These are phyloP conservation scores for Aspergillus tubingensis DNA, from an alignment of 2,329 filamentous ascomycete species.

Conservation along the genomic window DNA sequence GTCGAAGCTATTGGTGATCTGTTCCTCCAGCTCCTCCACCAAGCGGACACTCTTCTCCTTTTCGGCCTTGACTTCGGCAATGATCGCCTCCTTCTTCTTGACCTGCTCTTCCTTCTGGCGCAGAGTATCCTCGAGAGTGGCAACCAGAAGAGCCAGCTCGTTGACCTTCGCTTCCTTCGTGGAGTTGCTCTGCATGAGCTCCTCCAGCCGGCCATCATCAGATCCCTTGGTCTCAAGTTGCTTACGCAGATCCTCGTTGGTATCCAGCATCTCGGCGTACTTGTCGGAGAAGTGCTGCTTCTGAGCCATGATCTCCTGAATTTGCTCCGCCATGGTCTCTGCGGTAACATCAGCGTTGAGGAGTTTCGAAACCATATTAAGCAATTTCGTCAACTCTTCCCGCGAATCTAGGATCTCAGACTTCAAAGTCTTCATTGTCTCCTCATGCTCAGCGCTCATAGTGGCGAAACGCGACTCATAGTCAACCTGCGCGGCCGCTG, in stretches of 20 bases:
- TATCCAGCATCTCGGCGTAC: slow-evolving; percentile 43
- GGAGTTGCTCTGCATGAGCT: slow-evolving; percentile 42
- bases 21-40: slow-evolving; percentile 94
- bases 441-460: slow-evolving; percentile 62
- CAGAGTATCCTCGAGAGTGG: slow-evolving; percentile 49
- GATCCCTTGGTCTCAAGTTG: slow-evolving; percentile 41
- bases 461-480: slow-evolving; percentile 42
- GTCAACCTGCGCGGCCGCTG: slow-evolving; percentile 39
- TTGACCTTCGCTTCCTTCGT: slow-evolving; percentile 57
- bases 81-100: slow-evolving; percentile 48
- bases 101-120: slow-evolving; percentile 47
- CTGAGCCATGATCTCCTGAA: slow-evolving; percentile 55
- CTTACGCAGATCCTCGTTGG: slow-evolving; percentile 42
- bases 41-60: slow-evolving; percentile 91
- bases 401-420: slow-evolving; percentile 65
- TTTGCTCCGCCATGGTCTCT: slow-evolving; percentile 61
- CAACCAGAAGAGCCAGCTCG: slow-evolving; percentile 55
- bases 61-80: slow-evolving; percentile 57
- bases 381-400: slow-evolving; percentile 65
- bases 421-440: slow-evolving; percentile 61
- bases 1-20: slow-evolving; percentile 92
- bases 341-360: slow-evolving; percentile 54
- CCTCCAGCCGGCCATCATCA: slow-evolving; percentile 37
- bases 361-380: slow-evolving; percentile 57
- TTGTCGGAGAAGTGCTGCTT: slow-evolving; percentile 47